Evolutionary conservation across 2,329 filamentous ascomycete genomes (phyloP), one percentile per base, ranked within the genome.

Genomic region (Claviceps citrina): DNA sequence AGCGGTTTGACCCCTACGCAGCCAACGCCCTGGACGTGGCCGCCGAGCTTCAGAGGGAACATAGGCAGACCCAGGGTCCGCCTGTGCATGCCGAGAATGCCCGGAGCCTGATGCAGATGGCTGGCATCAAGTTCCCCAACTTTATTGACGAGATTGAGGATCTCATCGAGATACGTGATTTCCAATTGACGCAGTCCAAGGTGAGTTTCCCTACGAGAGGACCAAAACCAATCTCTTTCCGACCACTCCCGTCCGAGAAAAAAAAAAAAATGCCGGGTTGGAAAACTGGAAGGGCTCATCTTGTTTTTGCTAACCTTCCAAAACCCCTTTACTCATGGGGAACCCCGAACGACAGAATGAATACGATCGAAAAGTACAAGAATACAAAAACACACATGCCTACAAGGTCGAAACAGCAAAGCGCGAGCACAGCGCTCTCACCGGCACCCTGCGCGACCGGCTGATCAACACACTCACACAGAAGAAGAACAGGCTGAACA

Each of bases 61-160:
- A 73, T 41, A 63, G 65, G 28, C 67, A 70, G 38, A 66, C 66
- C 9, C 57, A 63, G 45, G 60, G 57, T 1, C 52, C 54, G 28
- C 54, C 57, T 3, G 56, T 59, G 5, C 55, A 63, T 38, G 57
- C 60, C 15, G 64, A 66, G 28, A 56, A 49, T 41, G 65, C 66
- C 20, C 61, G 73, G 61, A 71, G 73, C 52, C 61, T 82, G 54
- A 55, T 84, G 20, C 71, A 80, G 39, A 81, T 83, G 63, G 85
- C 85, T 26, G 91, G 91, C 1, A 84, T 79, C 52, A 76, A 81
- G 54, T 95, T 94, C 58, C 72, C 80, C 43, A 78, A 84, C 49
- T 96, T 93, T 64, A 76, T 91, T 16, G 76, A 84, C 49, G 78
- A 89, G 45, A 74, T 95, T 40, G 93, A 95, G 55, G 81, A 93